phyloP scores from a whole-genome alignment of 2,329 filamentous ascomycete species.

The Akanthomyces dipterigenus region DNA sequence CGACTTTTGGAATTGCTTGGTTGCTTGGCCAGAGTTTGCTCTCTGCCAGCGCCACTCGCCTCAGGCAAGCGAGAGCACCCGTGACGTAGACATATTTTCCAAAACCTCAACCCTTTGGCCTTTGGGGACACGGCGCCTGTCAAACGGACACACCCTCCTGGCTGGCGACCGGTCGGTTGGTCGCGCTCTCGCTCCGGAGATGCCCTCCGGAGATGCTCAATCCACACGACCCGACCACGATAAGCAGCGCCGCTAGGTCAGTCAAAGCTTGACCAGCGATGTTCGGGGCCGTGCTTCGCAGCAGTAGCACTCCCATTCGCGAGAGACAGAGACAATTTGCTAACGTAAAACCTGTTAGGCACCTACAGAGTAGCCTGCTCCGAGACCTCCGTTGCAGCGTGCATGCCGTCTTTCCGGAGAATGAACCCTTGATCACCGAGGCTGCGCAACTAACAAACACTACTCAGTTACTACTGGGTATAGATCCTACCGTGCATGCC shows the following conservation, averaged over 20 bases:
- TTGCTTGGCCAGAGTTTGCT: background rate
- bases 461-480: background rate
- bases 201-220: slow-evolving; percentile 6
- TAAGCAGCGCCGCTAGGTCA: background rate
- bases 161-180: background rate
- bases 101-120: background rate
- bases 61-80: background rate
- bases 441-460: background rate
- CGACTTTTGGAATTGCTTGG: background rate
- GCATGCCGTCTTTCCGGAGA: background rate
- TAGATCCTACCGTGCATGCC: background rate
- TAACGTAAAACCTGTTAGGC: background rate
- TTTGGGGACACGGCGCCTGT: too few species aligned
- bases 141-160: background rate
- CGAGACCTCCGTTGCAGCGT: background rate
- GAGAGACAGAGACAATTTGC: background rate
- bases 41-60: background rate
- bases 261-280: background rate
- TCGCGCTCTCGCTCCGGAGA: background rate
- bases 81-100: background rate
- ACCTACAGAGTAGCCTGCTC: background rate
- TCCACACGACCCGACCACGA: background rate
- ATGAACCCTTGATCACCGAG: background rate
- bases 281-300: background rate
- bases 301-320: background rate